phyloP scores from a whole-genome alignment of 176 grass and related monocot species.

The Ananas comosus region DNA sequence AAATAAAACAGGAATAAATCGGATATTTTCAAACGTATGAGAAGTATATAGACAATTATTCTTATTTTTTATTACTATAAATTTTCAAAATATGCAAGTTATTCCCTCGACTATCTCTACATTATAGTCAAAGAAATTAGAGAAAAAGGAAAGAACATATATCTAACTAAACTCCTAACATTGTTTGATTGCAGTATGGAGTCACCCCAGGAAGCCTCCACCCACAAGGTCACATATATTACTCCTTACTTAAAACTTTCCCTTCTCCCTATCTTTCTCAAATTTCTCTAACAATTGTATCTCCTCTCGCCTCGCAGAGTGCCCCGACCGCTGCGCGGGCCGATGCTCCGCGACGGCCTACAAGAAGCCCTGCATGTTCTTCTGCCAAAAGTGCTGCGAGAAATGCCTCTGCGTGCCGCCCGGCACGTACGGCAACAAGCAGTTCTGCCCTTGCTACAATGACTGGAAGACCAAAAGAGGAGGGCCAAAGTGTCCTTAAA shows the following conservation, averaged over 20 bases:
- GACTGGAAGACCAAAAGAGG: conserved; percentile 82
- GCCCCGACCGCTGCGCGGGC: conserved; percentile 24
- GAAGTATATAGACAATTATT: no score
- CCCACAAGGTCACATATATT: conserved; percentile 27
- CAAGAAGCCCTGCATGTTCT: conserved; percentile 79
- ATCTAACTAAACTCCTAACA: background rate
- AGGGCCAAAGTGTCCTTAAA: conserved; percentile 64
- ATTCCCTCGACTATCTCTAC: no score
- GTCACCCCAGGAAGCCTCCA: conserved; percentile 50
- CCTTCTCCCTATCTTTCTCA: background rate
- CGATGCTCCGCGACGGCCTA: conserved; percentile 60
- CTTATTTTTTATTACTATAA: no score
- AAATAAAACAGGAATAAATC: no score
- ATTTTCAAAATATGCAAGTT: no score
- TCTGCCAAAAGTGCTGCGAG: conserved; percentile 67
- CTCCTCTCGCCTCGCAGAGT: conserved; percentile 20
- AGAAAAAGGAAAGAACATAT: background rate
- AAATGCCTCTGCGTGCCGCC: conserved; percentile 55
- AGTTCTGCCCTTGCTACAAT: conserved; percentile 57
- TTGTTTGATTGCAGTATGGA: conserved; percentile 30
- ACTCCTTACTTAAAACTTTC: no score
- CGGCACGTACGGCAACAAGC: conserved; percentile 65
- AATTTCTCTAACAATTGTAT: background rate
- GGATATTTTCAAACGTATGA: no score
- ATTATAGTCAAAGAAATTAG: no score